Base-by-base conservation (phyloP, 768 basidiomycete genomes). In the Termitomyces heimii region DNA sequence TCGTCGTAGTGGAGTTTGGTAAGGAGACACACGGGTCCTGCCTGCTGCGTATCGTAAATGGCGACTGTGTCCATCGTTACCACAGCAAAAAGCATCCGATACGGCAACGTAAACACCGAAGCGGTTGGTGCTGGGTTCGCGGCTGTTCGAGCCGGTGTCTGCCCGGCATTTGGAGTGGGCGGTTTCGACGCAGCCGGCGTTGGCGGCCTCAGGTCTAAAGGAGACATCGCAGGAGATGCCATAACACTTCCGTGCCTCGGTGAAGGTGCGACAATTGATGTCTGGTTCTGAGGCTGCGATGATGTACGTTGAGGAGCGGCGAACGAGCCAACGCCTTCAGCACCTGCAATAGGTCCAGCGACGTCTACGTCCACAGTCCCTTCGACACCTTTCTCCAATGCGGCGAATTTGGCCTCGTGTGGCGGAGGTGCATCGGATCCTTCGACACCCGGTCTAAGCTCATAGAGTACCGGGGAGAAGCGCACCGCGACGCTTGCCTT, bases 1-100 rank as follows among this genome's bases (percentile, higher is more conserved):
- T 96, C 93, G 60, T 96, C 94, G 69, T 97, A 98, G 72, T 99
- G 97, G 60, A 98, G 73, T 66, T 95, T 96, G 29, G 89, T 92
- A 62, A 99, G 81, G 64, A 98, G 75, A 65, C 93, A 94, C 52
- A 98, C 81, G 0, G 97, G 97, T 3, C 88, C 84, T 1, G 92
- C 82, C 74, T 98, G 96, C 73, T 98, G 97, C 4, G 95, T 98
- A 68, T 99, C 97, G 67, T 99, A 94, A 53, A 99, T 87, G 28
- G 90, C 82, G 45, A 99, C 85, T 0, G 92, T 87, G 71, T 99
- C 97, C 85, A 94, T 97, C 22, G 96, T 97, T 49, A 94, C 89
- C 16, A 98, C 93, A 1, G 97, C 93, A 65, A 89, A 98, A 43
- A 98, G 71, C 88, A 98, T 90, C 51, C 97, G 81, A 70, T 98